These are phyloP conservation scores for Eimeria brunetti DNA, from an alignment of 169 alveolate genomes.

Conservation along the genomic window DNA sequence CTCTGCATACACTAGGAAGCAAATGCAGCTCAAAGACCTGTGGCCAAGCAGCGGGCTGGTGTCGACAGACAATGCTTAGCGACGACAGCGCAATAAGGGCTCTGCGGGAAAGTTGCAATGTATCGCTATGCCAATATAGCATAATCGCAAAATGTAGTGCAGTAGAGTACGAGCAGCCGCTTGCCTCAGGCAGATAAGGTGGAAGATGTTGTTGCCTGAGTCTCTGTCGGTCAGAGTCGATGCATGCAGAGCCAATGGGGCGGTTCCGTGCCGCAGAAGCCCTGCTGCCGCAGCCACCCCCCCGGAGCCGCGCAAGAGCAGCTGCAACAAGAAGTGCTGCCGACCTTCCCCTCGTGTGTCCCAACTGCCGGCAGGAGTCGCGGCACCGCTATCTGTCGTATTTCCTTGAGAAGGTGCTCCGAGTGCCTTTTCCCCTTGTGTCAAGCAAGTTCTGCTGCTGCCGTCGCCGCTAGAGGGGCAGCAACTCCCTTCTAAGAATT, in stretches of 20 bases:
- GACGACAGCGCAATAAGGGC: not conserved
- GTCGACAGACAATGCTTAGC: not conserved
- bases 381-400: not conserved
- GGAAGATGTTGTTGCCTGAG: conserved; percentile 64
- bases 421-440: not conserved
- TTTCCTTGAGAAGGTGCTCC: not conserved
- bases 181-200: conserved; percentile 61
- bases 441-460: not conserved
- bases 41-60: not conserved
- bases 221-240: conserved; percentile 47
- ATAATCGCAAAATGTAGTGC: not conserved
- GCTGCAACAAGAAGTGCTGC: conserved; percentile 68
- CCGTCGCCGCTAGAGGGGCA: conserved; percentile 24
- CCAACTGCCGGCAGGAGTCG: not conserved
- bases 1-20: not conserved
- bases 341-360: conserved; percentile 1
- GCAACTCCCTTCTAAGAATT: conserved; percentile 64
- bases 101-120: not conserved
- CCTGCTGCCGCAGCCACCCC: conserved; percentile 75
- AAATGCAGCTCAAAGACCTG: not conserved
- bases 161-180: not conserved
- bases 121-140: not conserved
- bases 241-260: conserved; percentile 55
- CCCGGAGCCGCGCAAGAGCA: conserved; percentile 64
- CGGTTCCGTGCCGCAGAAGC: conserved; percentile 39